A percentile compares a stretch with the other conserved stretches of the same genome.
phyloP scores from a whole-genome alignment of 148 eudicot genomes.

The Beta vulgaris region DNA sequence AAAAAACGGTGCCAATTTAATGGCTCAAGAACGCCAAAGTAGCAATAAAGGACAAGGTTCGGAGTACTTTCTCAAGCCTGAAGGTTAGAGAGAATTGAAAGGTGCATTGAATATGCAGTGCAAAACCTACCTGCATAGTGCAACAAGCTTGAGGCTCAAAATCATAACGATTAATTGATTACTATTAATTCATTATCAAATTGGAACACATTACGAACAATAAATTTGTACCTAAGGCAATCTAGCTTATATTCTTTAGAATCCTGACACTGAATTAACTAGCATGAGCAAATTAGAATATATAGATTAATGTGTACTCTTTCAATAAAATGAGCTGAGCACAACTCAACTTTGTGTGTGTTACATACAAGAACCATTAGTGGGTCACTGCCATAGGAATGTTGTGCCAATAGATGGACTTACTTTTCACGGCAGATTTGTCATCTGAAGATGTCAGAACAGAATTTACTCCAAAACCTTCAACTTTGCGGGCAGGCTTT shows the following conservation, averaged over 20 bases:
- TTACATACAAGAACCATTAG: background rate
- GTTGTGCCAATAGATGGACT: slow-evolving; percentile 39
- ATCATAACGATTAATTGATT: background rate
- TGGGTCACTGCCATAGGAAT: no score
- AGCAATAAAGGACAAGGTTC: background rate
- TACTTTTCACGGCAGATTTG: slow-evolving; percentile 76
- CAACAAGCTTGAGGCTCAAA: background rate
- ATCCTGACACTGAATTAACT: background rate
- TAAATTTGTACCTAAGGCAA: background rate
- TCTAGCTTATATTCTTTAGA: slow-evolving; percentile 5
- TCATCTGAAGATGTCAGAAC: slow-evolving; percentile 51
- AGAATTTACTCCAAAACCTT: slow-evolving; percentile 46
- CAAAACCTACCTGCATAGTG: background rate
- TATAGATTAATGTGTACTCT: background rate
- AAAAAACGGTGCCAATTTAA: background rate
- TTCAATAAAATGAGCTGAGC: background rate
- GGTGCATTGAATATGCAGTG: background rate
- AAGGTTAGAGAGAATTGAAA: background rate
- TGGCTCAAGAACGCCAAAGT: background rate
- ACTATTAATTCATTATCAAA: background rate
- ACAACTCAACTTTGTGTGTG: background rate
- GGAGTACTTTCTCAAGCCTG: background rate
- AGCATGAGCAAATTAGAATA: background rate
- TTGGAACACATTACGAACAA: background rate
- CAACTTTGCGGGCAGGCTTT: slow-evolving; percentile 64